These are phyloP conservation scores for Pleoardoris graminearum DNA, from an alignment of 2,329 filamentous ascomycete genomes.

Conservation along the genomic window DNA sequence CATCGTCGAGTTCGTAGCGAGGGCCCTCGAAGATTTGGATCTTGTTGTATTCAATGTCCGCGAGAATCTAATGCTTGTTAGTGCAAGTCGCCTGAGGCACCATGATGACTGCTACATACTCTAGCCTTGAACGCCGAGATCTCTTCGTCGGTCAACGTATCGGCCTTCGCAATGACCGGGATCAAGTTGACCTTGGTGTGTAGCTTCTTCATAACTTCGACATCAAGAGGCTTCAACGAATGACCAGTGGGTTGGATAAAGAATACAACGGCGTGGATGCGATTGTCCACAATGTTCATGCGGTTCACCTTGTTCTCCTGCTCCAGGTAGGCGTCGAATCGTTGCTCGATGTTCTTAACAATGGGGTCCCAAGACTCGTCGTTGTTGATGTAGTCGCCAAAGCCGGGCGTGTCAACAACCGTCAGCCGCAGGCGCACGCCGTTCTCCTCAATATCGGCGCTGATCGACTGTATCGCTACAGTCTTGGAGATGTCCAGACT, in stretches of 20 bases:
- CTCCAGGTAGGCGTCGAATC: conserved; percentile 96
- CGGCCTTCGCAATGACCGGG: conserved; percentile 97
- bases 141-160: conserved; percentile 97
- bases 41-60: conserved; percentile 94
- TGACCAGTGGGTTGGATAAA: conserved; percentile 99
- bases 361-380: conserved; percentile 99
- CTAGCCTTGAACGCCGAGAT: conserved; percentile 92
- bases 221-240: conserved; percentile 96
- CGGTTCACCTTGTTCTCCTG: conserved; percentile 99
- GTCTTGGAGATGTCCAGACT: conserved; percentile 96
- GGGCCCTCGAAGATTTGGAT: conserved; percentile 99
- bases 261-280: conserved; percentile 98
- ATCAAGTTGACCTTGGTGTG: conserved; percentile 99
- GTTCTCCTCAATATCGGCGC: conserved; percentile 85
- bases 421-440: conserved; percentile 94
- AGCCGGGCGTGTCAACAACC: conserved; percentile 96
- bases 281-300: conserved; percentile 99
- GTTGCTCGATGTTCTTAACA: conserved; percentile 99
- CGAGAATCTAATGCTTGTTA: conserved; percentile 71
- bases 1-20: conserved; percentile 96
- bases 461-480: conserved; percentile 59
- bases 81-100: background rate
- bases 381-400: conserved; percentile 99
- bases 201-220: conserved; percentile 98
- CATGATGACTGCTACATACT: conserved; percentile 62